Evolutionary conservation across 140 eudicot genomes (phyloP), one percentile per base, ranked within the genome.

Genomic region (Stevia rebaudiana): DNA sequence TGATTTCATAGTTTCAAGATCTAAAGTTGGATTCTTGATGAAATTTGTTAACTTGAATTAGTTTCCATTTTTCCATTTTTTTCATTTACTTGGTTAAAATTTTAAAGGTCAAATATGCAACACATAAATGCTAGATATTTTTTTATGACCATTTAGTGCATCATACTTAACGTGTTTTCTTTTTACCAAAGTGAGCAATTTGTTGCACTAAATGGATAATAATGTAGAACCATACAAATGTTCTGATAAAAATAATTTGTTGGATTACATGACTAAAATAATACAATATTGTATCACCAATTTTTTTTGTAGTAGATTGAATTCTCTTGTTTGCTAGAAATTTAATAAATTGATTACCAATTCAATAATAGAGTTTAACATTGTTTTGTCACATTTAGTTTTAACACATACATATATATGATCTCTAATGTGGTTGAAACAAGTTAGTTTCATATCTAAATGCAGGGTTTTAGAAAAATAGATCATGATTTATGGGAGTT

Each of bases 401-500:
- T n/a, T n/a, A n/a, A n/a, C n/a, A n/a, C 49, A 37, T 61, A 23
- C 2, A 46, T 19, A 47, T 36, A 44, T 65, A 57, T 56, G 56
- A 39, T 58, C 17, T 28, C 41, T 55, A 56, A 65, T 65, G 76
- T 17, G 63, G 52, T 63, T 21, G 71, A 44, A 70, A 35, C 71
- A 12, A 8, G 72, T 55, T 49, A 58, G 54, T 67, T 76, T 65
- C 55, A 12, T 67, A 36, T 71, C 0, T 67, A 56, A 44, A 25
- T 82, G 84, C 86, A 85, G 95, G 97, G 97, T 52, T 85, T 89
- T 61, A 89, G 77, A 74, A 89, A 89, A 70, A 78, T 88, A 31
- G 95, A 85, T 80, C 90, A 86, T 4, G 95, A 88, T 55, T 44
- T 47, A 80, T 83, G 94, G 90, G 96, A 85, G 74, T 88, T 88